Conservation (phyloP, 1,284 basidiomycete species). For the Sanguinoderma infundibulare region DNA sequence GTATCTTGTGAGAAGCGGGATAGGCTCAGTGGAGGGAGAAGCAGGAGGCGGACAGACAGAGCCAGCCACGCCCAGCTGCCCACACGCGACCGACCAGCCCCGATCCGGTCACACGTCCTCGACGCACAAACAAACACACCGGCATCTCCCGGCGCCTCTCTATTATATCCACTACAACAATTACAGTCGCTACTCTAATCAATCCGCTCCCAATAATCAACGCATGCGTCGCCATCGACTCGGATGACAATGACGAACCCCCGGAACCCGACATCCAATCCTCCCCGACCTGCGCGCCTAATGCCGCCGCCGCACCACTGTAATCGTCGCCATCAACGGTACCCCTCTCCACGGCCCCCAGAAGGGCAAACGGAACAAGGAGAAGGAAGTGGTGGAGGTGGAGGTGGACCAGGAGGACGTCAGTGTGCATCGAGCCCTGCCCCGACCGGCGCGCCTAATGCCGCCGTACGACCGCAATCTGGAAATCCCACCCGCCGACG, state of each 20-base stretch:
- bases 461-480: slow-evolving; percentile 77
- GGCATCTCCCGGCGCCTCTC: slow-evolving; percentile 15
- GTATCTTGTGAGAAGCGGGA: slow-evolving; percentile 26
- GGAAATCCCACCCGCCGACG: slow-evolving; percentile 80
- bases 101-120: slow-evolving; percentile 26
- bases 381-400: too few relatives aligned
- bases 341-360: too few relatives aligned
- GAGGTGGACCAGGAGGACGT: too few relatives aligned
- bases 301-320: too few relatives aligned
- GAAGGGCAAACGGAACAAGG: too few relatives aligned
- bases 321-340: too few relatives aligned
- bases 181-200: neutral
- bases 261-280: too few relatives aligned
- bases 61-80: slow-evolving; percentile 26
- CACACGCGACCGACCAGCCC: slow-evolving; percentile 42
- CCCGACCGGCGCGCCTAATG: too few relatives aligned
- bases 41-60: slow-evolving; percentile 19
- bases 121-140: slow-evolving; percentile 33
- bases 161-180: neutral
- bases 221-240: neutral
- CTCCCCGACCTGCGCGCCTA: too few relatives aligned
- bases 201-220: neutral
- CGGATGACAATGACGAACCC: too few relatives aligned
- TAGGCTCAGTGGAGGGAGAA: too few relatives aligned
- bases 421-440: too few relatives aligned